Base-by-base conservation (phyloP, 441 rosid genomes). In the Raphanus hybrid region DNA sequence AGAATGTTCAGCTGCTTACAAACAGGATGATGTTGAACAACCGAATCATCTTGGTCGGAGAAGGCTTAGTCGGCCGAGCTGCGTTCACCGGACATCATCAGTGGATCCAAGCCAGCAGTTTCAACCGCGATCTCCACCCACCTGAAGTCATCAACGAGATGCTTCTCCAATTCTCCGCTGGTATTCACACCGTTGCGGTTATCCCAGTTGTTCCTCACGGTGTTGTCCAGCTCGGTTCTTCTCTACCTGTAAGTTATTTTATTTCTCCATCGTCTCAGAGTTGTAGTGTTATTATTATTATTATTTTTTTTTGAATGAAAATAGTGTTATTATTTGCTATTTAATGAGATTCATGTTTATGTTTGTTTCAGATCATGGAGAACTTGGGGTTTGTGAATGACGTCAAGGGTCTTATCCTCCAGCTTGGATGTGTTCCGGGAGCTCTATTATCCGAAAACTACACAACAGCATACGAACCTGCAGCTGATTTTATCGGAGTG, bases 1-100 rank as follows among this genome's bases (percentile, higher is more conserved):
- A 82, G 29, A 82, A 74, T 70, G 71, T 90, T 37, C 86, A 84
- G 18, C 57, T 77, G 60, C 91, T 93, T 80, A 78, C 94, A 65
- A 82, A 87, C 79, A 85, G 89, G 82, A 91, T 95, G 98, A 90
- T 90, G 89, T 69, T 80, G 65, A 85, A 90, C 74, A 87, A 87
- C 82, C 92, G 90, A 39, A 85, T 93, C 80, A 87, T 80, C 65
- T 58, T 91, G n/a, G 85, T 93, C 0, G 98, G 99, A 3, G 95
- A 93, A 88, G 98, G 99, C 78, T 77, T 91, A 62, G 89, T 96
- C n/a, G 97, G 99, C 11, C 88, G 93, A 82, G 92, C 93, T 86
- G 97, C 98, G 57, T 93, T 96, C 75, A 89, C 90, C 0, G 98
- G 96, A 80, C 89, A 85, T 75, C 93, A 92, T 81, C 88, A 88